Evolutionary conservation across 2,329 filamentous ascomycete species (phyloP).

Genomic region (Colletotrichum sidae): DNA sequence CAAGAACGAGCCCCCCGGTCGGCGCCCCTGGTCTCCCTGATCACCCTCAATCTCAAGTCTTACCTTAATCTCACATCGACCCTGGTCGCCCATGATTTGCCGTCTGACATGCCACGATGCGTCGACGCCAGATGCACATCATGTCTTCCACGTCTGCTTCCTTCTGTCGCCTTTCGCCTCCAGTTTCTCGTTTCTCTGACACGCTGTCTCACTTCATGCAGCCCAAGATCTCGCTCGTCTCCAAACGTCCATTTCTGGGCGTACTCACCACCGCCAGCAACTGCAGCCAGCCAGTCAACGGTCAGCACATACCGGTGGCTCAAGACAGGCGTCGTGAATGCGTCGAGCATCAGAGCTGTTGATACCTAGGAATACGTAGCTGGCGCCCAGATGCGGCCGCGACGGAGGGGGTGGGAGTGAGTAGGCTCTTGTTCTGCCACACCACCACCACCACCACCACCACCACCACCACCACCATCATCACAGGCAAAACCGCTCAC

Average conservation of each 20-base stretch:
- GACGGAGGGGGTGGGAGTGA: conserved; percentile 1
- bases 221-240: conserved; percentile 19
- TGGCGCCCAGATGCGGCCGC: conserved; percentile 15
- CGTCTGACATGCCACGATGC: conserved; percentile 7
- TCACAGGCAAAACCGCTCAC: not conserved
- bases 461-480: conserved; percentile 4
- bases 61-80: conserved; percentile 12
- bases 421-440: not conserved
- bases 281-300: no score
- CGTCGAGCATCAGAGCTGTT: no score
- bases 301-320: no score
- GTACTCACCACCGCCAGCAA: no score
- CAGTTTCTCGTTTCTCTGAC: conserved; percentile 33
- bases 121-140: conserved; percentile 16
- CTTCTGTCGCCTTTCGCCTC: conserved; percentile 24
- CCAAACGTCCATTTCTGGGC: conserved; percentile 1
- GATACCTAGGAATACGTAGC: not conserved
- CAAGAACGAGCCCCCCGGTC: not conserved
- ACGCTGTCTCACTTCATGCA: conserved; percentile 34
- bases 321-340: no score
- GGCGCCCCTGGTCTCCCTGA: conserved; percentile 5
- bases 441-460: conserved; percentile 1
- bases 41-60: conserved; percentile 25
- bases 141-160: conserved; percentile 18
- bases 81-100: not conserved